phyloP scores from a whole-genome alignment of 805 yeast genomes.

The Lipomyces sp. region DNA sequence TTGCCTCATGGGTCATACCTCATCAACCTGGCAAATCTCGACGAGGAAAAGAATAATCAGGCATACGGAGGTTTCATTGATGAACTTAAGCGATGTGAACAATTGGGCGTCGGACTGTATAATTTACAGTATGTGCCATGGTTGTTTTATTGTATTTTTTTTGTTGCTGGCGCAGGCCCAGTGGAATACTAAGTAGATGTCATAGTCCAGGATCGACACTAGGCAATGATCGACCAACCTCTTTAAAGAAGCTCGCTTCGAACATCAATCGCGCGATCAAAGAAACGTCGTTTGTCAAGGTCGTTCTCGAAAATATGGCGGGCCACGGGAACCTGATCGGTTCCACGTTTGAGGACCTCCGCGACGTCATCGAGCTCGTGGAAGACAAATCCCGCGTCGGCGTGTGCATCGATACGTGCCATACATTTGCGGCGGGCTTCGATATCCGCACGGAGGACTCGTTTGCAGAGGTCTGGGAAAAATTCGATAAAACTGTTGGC shows the following conservation, averaged over 20 bases:
- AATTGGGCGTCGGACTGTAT: conserved; percentile 75
- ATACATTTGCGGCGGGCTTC: conserved; percentile 89
- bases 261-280: conserved; percentile 75
- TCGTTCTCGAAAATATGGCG: conserved; percentile 96
- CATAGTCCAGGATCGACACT: conserved; percentile 67
- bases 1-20: conserved; percentile 95
- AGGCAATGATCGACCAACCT: conserved; percentile 62
- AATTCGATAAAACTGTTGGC: conserved; percentile 75
- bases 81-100: conserved; percentile 84
- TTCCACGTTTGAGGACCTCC: conserved; percentile 69
- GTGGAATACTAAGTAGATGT: too few species aligned
- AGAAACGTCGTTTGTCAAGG: conserved; percentile 73
- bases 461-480: conserved; percentile 66
- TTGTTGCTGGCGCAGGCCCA: too few species aligned
- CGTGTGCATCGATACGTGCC: conserved; percentile 95
- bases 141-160: too few species aligned
- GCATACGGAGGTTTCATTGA: conserved; percentile 78
- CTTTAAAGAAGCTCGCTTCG: conserved; percentile 66
- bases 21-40: conserved; percentile 91
- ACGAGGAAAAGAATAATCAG: conserved; percentile 68
- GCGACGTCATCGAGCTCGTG: conserved; percentile 69
- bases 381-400: conserved; percentile 85
- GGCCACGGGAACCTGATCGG: conserved; percentile 94
- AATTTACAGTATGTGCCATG: conserved; percentile 59
- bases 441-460: conserved; percentile 63